A percentile compares a stretch with the other conserved stretches of the same genome.
These are phyloP conservation scores for Mucor ambiguus DNA, from an alignment of 371 early-diverging fungal species.

Conservation along the genomic window DNA sequence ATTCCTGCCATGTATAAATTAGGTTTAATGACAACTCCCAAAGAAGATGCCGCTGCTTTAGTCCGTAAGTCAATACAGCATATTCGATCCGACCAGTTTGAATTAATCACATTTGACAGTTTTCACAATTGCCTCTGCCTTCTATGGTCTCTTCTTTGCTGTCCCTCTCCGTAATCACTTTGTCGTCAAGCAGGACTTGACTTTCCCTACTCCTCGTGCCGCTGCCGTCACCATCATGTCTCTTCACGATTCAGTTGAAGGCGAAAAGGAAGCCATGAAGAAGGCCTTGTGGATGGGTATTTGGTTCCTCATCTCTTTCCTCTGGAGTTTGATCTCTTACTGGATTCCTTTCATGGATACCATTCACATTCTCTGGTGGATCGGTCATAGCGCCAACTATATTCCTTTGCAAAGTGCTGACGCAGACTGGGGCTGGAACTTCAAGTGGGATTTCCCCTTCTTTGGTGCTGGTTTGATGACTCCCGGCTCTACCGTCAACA, in stretches of 20 bases:
- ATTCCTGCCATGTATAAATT: conserved; percentile 76
- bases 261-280: conserved; percentile 45
- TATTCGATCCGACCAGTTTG: background rate
- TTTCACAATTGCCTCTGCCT: conserved; percentile 66
- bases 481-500: conserved; percentile 56
- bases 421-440: conserved; percentile 59
- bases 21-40: conserved; percentile 54
- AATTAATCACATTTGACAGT: conserved; percentile 5
- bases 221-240: conserved; percentile 70
- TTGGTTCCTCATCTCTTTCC: conserved; percentile 49
- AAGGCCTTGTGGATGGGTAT: conserved; percentile 55
- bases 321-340: conserved; percentile 55
- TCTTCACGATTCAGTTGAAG: conserved; percentile 56
- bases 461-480: conserved; percentile 74
- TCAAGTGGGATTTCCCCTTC: conserved; percentile 64
- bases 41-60: conserved; percentile 55
- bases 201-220: conserved; percentile 75
- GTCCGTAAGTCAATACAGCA: conserved; percentile 20
- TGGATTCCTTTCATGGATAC: conserved; percentile 61
- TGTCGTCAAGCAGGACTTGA: conserved; percentile 69
- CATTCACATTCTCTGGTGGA: conserved; percentile 63
- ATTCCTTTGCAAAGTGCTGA: conserved; percentile 57
- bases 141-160: conserved; percentile 77
- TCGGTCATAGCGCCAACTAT: conserved; percentile 52
- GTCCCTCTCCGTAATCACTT: conserved; percentile 74